These are phyloP conservation scores for Aspergillus felis DNA, from an alignment of 2,329 filamentous ascomycete species.

Conservation along the genomic window DNA sequence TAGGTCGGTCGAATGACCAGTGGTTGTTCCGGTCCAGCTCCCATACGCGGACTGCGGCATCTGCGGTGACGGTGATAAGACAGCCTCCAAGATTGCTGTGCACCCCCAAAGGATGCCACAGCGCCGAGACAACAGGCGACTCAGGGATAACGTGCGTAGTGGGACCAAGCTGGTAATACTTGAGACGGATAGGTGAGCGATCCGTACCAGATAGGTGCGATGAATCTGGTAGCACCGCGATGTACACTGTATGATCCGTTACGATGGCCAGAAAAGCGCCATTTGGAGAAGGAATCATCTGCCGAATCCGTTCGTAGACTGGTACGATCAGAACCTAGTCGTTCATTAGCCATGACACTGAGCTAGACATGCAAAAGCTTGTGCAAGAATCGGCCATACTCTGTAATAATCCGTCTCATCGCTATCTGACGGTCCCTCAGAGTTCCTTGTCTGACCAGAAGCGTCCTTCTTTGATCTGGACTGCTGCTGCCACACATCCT, in stretches of 20 bases:
- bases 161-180: constrained; percentile 86
- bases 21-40: constrained; percentile 79
- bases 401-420: constrained; percentile 34
- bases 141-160: constrained; percentile 87
- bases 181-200: constrained; percentile 67
- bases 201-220: constrained; percentile 70
- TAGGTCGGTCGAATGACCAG: constrained; percentile 80
- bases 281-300: constrained; percentile 79
- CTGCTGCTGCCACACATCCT: constrained; percentile 54
- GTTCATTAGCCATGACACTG: constrained; percentile 1
- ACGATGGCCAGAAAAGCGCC: constrained; percentile 78
- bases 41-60: constrained; percentile 87
- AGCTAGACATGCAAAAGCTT: background rate
- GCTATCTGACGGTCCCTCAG: constrained; percentile 21
- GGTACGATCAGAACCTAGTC: constrained; percentile 69
- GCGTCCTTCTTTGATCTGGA: constrained; percentile 30
- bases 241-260: constrained; percentile 82
- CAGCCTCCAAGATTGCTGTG: constrained; percentile 62
- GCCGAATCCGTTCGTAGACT: constrained; percentile 75
- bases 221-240: constrained; percentile 78
- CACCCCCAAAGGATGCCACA: constrained; percentile 92
- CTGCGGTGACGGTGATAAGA: constrained; percentile 81
- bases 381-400: constrained; percentile 15
- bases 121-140: constrained; percentile 69
- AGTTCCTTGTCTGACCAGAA: constrained; percentile 17